Percentiles rank a stretch among this genome's conserved stretches.
These are phyloP conservation scores for Zangia roseola DNA, from an alignment of 768 basidiomycete genomes.

Conservation along the genomic window DNA sequence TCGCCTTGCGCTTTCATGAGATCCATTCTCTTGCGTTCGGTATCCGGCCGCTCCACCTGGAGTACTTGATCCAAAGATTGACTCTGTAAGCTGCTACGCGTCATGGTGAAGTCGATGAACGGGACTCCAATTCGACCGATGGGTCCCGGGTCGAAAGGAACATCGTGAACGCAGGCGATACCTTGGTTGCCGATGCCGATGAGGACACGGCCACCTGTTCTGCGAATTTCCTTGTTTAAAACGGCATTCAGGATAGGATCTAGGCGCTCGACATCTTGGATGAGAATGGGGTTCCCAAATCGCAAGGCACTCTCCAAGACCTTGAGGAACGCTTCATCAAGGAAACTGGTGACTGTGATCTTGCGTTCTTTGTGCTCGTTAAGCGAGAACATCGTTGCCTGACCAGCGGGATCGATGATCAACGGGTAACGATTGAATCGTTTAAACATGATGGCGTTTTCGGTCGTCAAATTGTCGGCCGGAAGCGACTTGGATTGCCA, in stretches of 20 bases:
- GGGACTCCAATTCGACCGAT: constrained; percentile 96
- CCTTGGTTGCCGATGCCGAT: constrained; percentile 97
- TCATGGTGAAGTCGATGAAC: constrained; percentile 98
- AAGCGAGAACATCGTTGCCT: constrained; percentile 90
- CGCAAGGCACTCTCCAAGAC: constrained; percentile 98
- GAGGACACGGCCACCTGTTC: constrained; percentile 95
- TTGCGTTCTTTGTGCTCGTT: constrained; percentile 96
- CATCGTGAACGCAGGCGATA: constrained; percentile 99
- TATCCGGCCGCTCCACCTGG: constrained; percentile 95
- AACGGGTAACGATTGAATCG: constrained; percentile 97
- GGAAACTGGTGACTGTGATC: constrained; percentile 97
- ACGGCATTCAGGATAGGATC: constrained; percentile 98
- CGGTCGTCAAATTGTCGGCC: constrained; percentile 91
- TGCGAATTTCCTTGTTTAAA: constrained; percentile 92
- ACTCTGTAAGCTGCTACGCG: constrained; percentile 95
- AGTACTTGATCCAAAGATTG: constrained; percentile 97
- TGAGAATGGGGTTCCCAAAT: constrained; percentile 95
- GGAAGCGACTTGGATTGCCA: constrained; percentile 98
- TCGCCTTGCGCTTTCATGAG: constrained; percentile 98
- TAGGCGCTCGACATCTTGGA: constrained; percentile 96
- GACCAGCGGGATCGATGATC: constrained; percentile 97
- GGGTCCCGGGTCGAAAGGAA: constrained; percentile 98
- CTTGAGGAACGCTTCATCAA: constrained; percentile 98
- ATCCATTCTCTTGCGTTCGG: constrained; percentile 92
- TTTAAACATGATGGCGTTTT: constrained; percentile 99